phyloP scores from a whole-genome alignment of 352 stramenopile species.

The Phytophthora capsici region DNA sequence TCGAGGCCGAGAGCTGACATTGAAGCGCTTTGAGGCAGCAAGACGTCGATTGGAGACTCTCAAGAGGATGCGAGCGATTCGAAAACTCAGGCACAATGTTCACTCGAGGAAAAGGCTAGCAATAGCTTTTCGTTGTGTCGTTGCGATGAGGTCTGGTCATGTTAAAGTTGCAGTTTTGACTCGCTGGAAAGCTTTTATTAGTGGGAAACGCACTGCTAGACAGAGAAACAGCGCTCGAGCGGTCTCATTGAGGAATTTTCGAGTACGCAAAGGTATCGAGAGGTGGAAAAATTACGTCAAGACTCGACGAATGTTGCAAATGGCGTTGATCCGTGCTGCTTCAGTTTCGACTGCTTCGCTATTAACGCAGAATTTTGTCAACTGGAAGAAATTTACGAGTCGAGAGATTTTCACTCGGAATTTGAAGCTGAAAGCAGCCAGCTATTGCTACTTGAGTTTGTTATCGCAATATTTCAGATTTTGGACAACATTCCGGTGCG shows the following conservation, averaged over 20 bases:
- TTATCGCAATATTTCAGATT: slow-evolving; percentile 39
- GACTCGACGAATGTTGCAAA: slow-evolving; percentile 28
- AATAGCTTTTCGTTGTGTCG: slow-evolving; percentile 3
- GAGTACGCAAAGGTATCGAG: slow-evolving; percentile 20
- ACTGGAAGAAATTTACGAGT: slow-evolving; percentile 40
- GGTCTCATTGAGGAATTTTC: slow-evolving; percentile 16
- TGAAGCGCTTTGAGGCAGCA: not conserved
- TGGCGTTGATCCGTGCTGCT: slow-evolving; percentile 21
- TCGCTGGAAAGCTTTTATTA: slow-evolving; percentile 23
- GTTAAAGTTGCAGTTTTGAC: slow-evolving; percentile 16
- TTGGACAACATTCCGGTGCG: slow-evolving; percentile 31
- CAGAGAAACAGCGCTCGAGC: not conserved
- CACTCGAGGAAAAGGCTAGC: slow-evolving; percentile 3
- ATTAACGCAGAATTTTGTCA: slow-evolving; percentile 25
- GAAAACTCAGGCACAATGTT: slow-evolving; percentile 9
- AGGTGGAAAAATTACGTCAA: slow-evolving; percentile 31
- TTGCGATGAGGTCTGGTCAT: slow-evolving; percentile 8
- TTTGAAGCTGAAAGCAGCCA: slow-evolving; percentile 45
- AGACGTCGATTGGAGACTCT: not conserved
- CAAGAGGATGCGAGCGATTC: slow-evolving; percentile 9
- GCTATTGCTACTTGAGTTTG: slow-evolving; percentile 50
- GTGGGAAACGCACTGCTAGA: slow-evolving; percentile 1
- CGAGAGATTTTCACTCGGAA: slow-evolving; percentile 9
- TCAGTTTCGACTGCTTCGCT: slow-evolving; percentile 14
- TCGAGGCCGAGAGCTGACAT: not conserved